Conservation (phyloP, 78 protist genomes). For the Chrysochromulina tobinii region DNA sequence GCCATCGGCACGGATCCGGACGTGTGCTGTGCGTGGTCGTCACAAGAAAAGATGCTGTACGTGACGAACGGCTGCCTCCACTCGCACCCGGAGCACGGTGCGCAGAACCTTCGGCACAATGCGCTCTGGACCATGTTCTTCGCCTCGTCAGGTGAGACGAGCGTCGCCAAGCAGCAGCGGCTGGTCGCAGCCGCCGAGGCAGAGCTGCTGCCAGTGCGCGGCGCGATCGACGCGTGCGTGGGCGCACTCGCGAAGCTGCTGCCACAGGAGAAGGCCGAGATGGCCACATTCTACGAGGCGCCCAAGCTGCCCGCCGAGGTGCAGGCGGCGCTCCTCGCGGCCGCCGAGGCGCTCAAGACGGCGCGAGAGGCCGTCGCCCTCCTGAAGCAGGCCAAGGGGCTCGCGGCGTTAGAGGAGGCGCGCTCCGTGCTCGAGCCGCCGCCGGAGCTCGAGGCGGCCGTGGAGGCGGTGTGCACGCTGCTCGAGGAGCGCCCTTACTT, state of each 20-base stretch:
- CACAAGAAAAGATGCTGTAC: too few species aligned
- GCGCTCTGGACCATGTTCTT: too few species aligned
- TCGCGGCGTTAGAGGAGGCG: background rate
- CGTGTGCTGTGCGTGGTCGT: too few species aligned
- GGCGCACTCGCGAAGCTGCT: too few species aligned
- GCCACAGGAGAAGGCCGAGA: background rate
- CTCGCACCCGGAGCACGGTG: too few species aligned
- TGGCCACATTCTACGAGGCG: background rate
- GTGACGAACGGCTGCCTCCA: too few species aligned
- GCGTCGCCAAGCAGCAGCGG: too few species aligned
- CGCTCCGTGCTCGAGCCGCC: background rate
- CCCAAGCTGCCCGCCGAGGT: background rate
- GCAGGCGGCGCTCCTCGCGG: background rate
- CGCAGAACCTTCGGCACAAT: too few species aligned
- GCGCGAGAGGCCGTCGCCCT: background rate
- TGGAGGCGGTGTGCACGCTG: background rate
- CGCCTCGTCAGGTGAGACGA: too few species aligned
- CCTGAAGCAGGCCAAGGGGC: background rate
- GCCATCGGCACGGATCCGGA: background rate
- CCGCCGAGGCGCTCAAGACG: background rate
- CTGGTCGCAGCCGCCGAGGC: too few species aligned
- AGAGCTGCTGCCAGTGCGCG: too few species aligned
- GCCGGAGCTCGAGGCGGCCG: background rate
- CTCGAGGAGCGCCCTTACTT: background rate
- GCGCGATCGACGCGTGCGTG: too few species aligned